Base-by-base conservation (phyloP, 2,329 filamentous ascomycete species). In the Rutstroemia sp. region DNA sequence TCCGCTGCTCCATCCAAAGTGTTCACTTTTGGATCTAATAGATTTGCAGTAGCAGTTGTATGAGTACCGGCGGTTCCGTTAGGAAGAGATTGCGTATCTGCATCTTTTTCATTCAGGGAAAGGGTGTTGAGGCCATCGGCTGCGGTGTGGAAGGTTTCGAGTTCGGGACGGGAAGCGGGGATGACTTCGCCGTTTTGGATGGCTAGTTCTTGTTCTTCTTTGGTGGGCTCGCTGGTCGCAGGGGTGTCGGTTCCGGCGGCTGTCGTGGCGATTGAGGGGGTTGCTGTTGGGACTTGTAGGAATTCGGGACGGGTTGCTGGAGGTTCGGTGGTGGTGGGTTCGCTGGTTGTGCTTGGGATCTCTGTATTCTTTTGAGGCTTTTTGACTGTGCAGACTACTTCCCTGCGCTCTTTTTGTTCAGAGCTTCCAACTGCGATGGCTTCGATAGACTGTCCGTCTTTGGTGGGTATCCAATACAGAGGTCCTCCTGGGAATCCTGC, bases 401-500 rank as follows among this genome's bases (percentile, higher is more conserved):
- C 77, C 14, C 68, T 65, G 56, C 78, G 73, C 56, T 75, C 68
- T 59, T 73, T 69, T 14, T 77, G 76, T 3, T 73, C 71, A 51
- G 72, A 69, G 52, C 70, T 74, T 2, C 83, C 83, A 8, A 78
- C 72, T 0, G 78, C 78, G 5, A 83, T 48, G 54, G 81, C 84
- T 59, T 78, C 77, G 30, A 83, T 57, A 50, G 71, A 67, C 51
- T 72, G 72, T 34, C 60, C 39, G 7, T 60, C 61, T 23, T 65
- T 57, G 3, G 72, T 68, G n/a, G 77, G 73, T 48, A 75, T 69
- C 83, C 82, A 86, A 60, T 80, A 72, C 65, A 82, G 68, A 1
- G 83, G 82, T 0, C 82, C 82, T 4, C 70, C 66, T 0, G 80
- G 81, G 64, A 86, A 83, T 2, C 70, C 69, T n/a, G 68, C 74